Evolutionary conservation across 306 rosid genomes (phyloP).

Genomic region (Trifolium fragiferum): DNA sequence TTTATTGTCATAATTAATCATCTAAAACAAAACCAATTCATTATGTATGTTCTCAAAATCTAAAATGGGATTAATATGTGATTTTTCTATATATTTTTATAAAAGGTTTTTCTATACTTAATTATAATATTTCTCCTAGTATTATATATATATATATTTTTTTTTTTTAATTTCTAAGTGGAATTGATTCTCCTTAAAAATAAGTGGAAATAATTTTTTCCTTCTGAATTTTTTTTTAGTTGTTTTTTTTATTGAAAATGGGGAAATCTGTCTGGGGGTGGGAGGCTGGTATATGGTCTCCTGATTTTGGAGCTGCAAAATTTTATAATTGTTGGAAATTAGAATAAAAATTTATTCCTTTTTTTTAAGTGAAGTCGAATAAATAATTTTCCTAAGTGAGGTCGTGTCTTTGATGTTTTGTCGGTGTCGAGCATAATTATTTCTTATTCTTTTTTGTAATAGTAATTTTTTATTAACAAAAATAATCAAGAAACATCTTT

Average conservation of each 20-base stretch:
- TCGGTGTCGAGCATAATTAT: background rate
- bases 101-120: background rate
- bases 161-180: slow-evolving; percentile 4
- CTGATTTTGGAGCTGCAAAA: background rate
- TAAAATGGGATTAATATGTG: background rate
- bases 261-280: background rate
- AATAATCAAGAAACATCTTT: background rate
- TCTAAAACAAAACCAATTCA: background rate
- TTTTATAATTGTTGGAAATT: background rate
- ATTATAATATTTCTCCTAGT: background rate
- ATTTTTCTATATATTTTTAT: background rate
- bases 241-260: background rate
- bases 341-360: background rate
- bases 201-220: background rate
- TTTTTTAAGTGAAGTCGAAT: background rate
- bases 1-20: background rate
- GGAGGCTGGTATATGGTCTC: background rate
- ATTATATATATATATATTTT: too few species aligned
- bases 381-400: background rate
- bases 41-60: background rate
- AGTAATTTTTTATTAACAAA: too few species aligned
- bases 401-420: slow-evolving; percentile 1
- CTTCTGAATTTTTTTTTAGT: background rate
- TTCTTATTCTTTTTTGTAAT: background rate
- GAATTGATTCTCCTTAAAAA: background rate